phyloP scores from a whole-genome alignment of 805 yeast genomes.

The Pichia nanzhaoensis region DNA sequence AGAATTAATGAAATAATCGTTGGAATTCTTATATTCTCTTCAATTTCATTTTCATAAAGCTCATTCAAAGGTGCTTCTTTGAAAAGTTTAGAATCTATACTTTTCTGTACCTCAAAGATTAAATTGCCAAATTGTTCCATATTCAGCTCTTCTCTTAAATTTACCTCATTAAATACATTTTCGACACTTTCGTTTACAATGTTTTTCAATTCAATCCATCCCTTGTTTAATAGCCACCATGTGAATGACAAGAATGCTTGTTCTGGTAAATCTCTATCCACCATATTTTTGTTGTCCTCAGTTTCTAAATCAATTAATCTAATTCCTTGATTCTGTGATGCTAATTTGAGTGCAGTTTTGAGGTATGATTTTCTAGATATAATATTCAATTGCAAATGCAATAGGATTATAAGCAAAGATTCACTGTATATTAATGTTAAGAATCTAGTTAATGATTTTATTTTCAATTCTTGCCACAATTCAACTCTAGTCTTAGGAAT shows the following conservation, averaged over 20 bases:
- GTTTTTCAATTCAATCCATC: conserved; percentile 58
- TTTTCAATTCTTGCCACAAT: conserved; percentile 79
- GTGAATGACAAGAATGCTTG: conserved; percentile 80
- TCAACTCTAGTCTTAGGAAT: conserved; percentile 43
- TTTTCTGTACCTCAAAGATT: conserved; percentile 34
- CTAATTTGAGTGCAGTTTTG: conserved; percentile 67
- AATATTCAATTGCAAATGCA: conserved; percentile 81
- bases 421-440: conserved; percentile 64
- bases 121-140: conserved; percentile 50
- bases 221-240: conserved; percentile 91
- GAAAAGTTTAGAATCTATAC: conserved; percentile 14
- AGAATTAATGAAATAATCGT: conserved; percentile 29
- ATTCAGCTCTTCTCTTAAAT: conserved; percentile 67
- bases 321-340: conserved; percentile 40
- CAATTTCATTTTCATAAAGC: conserved; percentile 1
- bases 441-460: conserved; percentile 65
- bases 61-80: conserved; percentile 4
- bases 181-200: conserved; percentile 52
- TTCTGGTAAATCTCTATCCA: conserved; percentile 44
- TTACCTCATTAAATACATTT: conserved; percentile 52
- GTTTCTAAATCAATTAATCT: conserved; percentile 18
- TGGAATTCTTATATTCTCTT: neutral
- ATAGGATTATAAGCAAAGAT: conserved; percentile 64
- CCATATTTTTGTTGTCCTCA: conserved; percentile 18
- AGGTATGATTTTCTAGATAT: conserved; percentile 82